A percentile compares a stretch with the other conserved stretches of the same genome.
Evolutionary conservation across 2,329 filamentous ascomycete species (phyloP).

Genomic region (Neofusicoccum parvum): DNA sequence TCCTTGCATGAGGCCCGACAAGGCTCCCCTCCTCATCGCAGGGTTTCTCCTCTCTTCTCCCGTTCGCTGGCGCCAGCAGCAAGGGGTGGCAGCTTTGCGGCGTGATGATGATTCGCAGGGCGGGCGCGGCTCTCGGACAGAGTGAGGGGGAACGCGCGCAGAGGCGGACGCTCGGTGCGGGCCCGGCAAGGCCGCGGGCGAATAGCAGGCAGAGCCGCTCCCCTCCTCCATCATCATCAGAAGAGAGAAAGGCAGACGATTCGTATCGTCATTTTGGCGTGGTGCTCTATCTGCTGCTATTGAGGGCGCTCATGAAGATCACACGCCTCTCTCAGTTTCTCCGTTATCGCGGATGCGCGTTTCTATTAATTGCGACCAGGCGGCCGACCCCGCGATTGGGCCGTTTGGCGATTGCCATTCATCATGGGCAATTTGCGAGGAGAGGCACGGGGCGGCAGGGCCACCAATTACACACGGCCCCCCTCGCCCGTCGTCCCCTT

Average conservation of each 20-base stretch:
- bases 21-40: neutral
- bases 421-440: neutral
- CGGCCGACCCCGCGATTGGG: conserved; percentile 13
- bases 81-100: neutral
- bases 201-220: neutral
- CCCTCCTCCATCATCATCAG: neutral
- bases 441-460: neutral
- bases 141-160: neutral
- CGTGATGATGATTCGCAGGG: conserved; percentile 15
- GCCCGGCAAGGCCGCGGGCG: neutral
- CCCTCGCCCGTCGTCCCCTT: neutral
- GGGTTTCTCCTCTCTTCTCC: neutral
- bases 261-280: neutral
- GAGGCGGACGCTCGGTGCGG: conserved; percentile 1
- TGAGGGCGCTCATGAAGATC: conserved; percentile 16
- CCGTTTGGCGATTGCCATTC: neutral
- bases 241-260: neutral
- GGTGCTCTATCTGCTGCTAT: conserved; percentile 4
- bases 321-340: neutral
- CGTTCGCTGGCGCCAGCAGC: neutral
- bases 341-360: neutral
- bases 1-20: conserved; percentile 6
- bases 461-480: conserved; percentile 14
- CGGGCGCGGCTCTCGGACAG: neutral
- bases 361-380: conserved; percentile 10